A percentile compares a stretch with the other conserved stretches of the same genome.
Conservation (phyloP, 2,329 filamentous ascomycete genomes). For the Aspergillus felis region DNA sequence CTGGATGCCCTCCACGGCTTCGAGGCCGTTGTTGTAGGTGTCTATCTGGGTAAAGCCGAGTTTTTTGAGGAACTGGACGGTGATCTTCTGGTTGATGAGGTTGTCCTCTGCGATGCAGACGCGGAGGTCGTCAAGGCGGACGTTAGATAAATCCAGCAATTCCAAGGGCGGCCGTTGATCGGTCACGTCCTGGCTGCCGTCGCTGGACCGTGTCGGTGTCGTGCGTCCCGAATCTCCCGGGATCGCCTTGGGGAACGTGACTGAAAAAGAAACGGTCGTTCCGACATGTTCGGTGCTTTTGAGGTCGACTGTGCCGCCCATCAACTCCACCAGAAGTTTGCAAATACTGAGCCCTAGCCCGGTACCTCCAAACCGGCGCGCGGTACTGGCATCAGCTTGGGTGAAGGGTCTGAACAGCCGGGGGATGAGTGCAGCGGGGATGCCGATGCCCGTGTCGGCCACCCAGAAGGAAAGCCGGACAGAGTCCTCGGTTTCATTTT, state of each 20-base stretch:
- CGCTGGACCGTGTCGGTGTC: conserved; percentile 41
- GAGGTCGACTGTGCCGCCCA: no score
- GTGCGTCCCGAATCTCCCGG: no score
- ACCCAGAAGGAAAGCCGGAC: conserved; percentile 81
- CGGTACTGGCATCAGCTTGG: conserved; percentile 86
- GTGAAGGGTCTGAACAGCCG: conserved; percentile 91
- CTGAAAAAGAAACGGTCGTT: conserved; percentile 69
- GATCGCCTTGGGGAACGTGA: conserved; percentile 76
- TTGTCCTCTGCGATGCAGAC: conserved; percentile 96
- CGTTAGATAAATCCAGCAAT: conserved; percentile 62
- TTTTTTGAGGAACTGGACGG: conserved; percentile 72
- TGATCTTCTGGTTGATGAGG: conserved; percentile 89
- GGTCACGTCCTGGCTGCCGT: conserved; percentile 50
- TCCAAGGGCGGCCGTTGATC: conserved; percentile 36
- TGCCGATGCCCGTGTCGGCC: conserved; percentile 85
- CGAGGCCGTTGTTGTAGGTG: conserved; percentile 83
- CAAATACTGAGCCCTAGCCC: conserved; percentile 90
- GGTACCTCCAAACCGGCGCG: conserved; percentile 85
- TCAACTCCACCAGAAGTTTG: conserved; percentile 61
- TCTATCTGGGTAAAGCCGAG: conserved; percentile 80
- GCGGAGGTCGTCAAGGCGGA: conserved; percentile 73
- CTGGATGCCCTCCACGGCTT: conserved; percentile 79
- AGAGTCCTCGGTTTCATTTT: conserved; percentile 65
- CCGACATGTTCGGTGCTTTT: conserved; percentile 21
- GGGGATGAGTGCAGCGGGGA: conserved; percentile 68